These are phyloP conservation scores for Halteria grandinella DNA, from an alignment of 73 alveolate species.

Conservation along the genomic window DNA sequence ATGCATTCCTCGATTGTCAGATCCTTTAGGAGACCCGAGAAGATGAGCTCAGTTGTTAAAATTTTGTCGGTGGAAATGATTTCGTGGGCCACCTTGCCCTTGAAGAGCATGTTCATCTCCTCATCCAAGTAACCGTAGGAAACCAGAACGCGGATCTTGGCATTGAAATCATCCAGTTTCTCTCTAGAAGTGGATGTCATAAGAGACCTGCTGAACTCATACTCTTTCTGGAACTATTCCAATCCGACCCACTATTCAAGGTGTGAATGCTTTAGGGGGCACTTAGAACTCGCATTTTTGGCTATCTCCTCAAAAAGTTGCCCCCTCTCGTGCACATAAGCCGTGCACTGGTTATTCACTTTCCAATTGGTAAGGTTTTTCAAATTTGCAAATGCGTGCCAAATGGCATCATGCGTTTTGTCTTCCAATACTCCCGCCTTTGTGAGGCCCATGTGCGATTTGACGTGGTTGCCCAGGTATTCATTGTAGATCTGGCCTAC, in stretches of 20 bases:
- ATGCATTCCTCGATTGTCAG: conserved; percentile 68
- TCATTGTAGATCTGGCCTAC: no score
- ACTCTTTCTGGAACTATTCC: no score
- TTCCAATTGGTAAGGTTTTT: no score
- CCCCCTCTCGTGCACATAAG: neutral
- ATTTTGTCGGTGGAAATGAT: conserved; percentile 71
- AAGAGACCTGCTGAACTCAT: no score
- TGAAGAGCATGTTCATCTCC: conserved; percentile 63
- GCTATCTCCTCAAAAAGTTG: no score
- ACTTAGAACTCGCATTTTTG: no score
- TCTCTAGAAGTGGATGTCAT: no score
- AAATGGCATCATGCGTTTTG: no score
- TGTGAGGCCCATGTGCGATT: neutral
- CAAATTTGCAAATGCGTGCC: no score
- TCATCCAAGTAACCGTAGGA: conserved; percentile 70
- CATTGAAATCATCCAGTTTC: conserved; percentile 59
- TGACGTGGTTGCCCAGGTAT: neutral
- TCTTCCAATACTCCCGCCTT: neutral
- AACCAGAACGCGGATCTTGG: conserved; percentile 56
- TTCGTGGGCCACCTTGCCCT: conserved; percentile 81
- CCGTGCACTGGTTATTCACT: neutral
- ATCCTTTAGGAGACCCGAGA: conserved; percentile 71
- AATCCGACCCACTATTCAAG: no score
- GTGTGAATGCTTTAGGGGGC: no score
- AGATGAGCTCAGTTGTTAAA: conserved; percentile 74